Percentiles rank a stretch among this genome's conserved stretches.
These are phyloP conservation scores for Cladosporium sp. DNA, from an alignment of 2,329 filamentous ascomycete genomes.

Conservation along the genomic window DNA sequence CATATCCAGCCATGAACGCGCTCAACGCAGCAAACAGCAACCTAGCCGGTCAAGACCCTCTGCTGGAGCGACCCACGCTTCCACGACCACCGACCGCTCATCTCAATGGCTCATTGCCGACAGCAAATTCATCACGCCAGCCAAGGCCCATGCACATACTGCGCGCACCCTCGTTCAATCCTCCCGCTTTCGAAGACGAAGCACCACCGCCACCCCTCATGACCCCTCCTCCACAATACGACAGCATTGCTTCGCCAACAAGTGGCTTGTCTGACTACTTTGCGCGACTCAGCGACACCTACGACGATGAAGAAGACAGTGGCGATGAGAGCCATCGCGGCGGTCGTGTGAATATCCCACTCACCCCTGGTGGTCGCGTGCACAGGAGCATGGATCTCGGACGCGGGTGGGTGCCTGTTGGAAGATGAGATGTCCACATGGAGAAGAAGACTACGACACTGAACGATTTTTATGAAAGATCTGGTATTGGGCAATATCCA, in stretches of 20 bases:
- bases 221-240: constrained; percentile 83
- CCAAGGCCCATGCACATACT: constrained; percentile 76
- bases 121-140: constrained; percentile 30
- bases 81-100: constrained; percentile 44
- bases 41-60: constrained; percentile 1
- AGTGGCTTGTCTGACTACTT: constrained; percentile 81
- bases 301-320: constrained; percentile 46
- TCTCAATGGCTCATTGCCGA: constrained; percentile 24
- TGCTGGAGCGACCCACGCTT: constrained; percentile 41
- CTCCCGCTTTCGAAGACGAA: constrained; percentile 80
- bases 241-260: constrained; percentile 69
- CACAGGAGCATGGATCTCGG: constrained; percentile 61
- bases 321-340: constrained; percentile 19
- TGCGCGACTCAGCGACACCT: constrained; percentile 64
- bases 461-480: not conserved
- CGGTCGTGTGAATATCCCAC: constrained; percentile 52
- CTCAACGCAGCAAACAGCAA: constrained; percentile 40
- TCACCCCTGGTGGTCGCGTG: constrained; percentile 60
- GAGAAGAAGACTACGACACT: not conserved
- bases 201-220: constrained; percentile 67
- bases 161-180: constrained; percentile 79
- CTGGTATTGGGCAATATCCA: too few species aligned
- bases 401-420: constrained; percentile 43
- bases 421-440: not conserved
- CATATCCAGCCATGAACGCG: constrained; percentile 54